Percentiles rank a stretch among this genome's conserved stretches.
These are phyloP conservation scores for Collariella sp. DNA, from an alignment of 495 filamentous ascomycete species.

Conservation along the genomic window DNA sequence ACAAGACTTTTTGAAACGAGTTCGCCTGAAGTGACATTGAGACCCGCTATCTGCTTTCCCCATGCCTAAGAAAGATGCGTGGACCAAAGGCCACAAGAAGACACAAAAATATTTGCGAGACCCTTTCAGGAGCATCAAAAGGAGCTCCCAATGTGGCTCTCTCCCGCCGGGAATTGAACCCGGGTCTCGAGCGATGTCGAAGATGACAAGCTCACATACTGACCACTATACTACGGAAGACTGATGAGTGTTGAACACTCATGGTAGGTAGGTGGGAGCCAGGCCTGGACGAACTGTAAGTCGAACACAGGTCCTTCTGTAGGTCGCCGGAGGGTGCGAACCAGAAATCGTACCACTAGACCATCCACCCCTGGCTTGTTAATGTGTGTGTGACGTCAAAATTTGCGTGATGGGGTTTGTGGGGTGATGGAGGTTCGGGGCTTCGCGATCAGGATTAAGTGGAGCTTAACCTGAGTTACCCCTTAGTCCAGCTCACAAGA, in stretches of 20 bases:
- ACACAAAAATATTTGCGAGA: background rate
- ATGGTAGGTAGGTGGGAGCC: background rate
- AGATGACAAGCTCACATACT: background rate
- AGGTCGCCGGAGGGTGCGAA: background rate
- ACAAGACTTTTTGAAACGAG: too few species aligned
- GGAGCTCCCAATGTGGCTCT: too few species aligned
- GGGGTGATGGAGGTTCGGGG: background rate
- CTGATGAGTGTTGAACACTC: background rate
- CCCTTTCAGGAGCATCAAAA: background rate
- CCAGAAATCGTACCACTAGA: background rate
- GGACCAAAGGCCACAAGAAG: too few species aligned
- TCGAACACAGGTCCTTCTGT: slow-evolving; percentile 6
- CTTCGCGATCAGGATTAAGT: background rate
- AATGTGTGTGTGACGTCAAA: background rate
- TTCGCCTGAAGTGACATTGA: too few species aligned
- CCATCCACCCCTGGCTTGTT: background rate
- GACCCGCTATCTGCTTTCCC: too few species aligned
- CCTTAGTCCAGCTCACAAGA: too few species aligned
- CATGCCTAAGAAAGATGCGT: too few species aligned
- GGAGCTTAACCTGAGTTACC: too few species aligned
- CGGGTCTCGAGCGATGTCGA: too few species aligned
- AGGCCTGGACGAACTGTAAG: background rate
- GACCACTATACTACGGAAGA: background rate
- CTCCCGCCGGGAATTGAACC: background rate
- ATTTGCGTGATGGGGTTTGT: background rate